Evolutionary conservation across 2,329 filamentous ascomycete genomes (phyloP), one percentile per base, ranked within the genome.

Genomic region (Dryadomyces quercus-mongolicae): DNA sequence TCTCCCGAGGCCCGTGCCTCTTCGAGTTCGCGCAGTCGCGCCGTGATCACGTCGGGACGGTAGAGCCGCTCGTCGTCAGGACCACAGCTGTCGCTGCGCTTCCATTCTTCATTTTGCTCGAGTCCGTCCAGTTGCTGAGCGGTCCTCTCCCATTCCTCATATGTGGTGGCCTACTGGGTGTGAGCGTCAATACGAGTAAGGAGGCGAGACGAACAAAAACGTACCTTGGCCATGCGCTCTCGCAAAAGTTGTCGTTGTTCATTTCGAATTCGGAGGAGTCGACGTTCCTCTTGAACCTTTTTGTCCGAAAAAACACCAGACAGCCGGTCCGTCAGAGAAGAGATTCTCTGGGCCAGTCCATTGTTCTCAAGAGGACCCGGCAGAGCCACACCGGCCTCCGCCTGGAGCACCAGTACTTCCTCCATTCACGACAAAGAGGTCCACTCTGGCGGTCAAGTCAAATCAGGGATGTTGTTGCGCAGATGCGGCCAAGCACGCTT

Each of bases 41-140:
- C 72, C 59, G 83, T 74, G 45, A 96, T 80, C 9, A 94, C 71
- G 0, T 72, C 71, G 1, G 81, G 77, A 45, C 55, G 57, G 62
- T 92, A 81, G 66, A 91, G 93, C 44, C 53, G 54, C 60, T 90
- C 84, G 49, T 77, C 71, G 51, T 88, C 80, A 25, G 74, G 67
- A 40, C 36, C 20, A 13, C 25, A n/a, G 50, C 87, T 80, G 36
- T 74, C 67, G 42, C 34, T 45, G 6, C 47, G 36, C 66, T 95
- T 95, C 91, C 91, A 95, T 31, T 74, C 70, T 60, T 92, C 83
- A 63, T 92, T 89, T 48, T 84, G 84, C 65, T 95, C 88, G 15
- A 95, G 71, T 10, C 75, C 67, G 64, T 96, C 91, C 46, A 96
- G 78, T 63, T 91, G 84, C 46, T 75, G 75, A 2, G 91, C 91